Base-by-base conservation (phyloP, 306 rosid species). In the Rosa chinensis region DNA sequence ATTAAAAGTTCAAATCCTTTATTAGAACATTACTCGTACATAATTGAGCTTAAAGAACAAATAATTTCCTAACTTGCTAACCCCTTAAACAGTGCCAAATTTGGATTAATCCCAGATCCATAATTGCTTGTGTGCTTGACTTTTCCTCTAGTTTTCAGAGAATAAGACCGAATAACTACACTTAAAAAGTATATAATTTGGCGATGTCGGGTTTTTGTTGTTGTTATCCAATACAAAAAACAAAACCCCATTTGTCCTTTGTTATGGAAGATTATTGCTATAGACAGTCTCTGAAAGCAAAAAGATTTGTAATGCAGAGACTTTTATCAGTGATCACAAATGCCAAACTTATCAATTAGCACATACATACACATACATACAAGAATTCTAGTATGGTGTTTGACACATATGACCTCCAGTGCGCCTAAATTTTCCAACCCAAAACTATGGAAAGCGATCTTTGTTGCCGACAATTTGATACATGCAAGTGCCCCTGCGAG, bases 51-150 rank as follows among this genome's bases (percentile, higher is more conserved):
- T 76, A 62, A 10, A 16, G 2, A 56, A 44, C 4, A 32, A 69
- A 44, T 10, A 58, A 55, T 21, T 35, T 71, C 42, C 25, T n/a
- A 18, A 37, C 25, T 25, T 8, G 37, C 37, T 32, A 32, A 28
- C 25, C 59, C 44, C 40, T 17, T 28, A 48, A 73, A 72, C 78
- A 77, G 63, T 74, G 55, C n/a, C 40, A 35, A 25, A 81, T 56
- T 77, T 72, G 53, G 82, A 89, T 78, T 78, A 78, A 79, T 75
- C 68, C 77, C 75, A 20, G 72, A 70, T 77, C 42, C 86, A 69
- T 69, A 75, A 85, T 82, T 75, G 80, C 75, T 62, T 69, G 25
- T 72, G 48, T 71, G 69, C 59, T 81, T 81, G 90, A 84, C 89
- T 76, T 83, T 20, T 43, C 71, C 13, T 25, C 50, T 49, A 50